Base-by-base conservation (phyloP, 192 early-diverging fungal species). In the Entophlyctis luteolus region DNA sequence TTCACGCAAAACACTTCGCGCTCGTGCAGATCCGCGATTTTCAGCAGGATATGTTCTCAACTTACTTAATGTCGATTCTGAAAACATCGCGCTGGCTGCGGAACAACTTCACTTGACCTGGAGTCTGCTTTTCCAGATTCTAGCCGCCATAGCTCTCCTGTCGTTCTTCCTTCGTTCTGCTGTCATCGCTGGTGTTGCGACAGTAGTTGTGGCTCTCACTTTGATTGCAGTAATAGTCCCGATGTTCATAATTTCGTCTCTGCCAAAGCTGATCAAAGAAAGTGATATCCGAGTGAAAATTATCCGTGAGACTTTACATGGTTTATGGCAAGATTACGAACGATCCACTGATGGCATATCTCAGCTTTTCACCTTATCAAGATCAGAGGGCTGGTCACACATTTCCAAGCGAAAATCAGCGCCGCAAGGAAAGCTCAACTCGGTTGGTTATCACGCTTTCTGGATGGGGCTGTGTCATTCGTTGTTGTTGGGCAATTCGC, bases 361-460 rank as follows among this genome's bases (percentile, higher is more conserved):
- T n/a, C 34, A 72, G 71, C 62, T 4, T 74, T 75, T 45, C 60
- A 35, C 3, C 38, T 75, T 22, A 42, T 77, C 60, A 77, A 77
- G 48, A 45, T 71, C 18, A 32, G 60, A 3, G 14, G 18, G 28
- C 31, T 59, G 28, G 63, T 39, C 12, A 22, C 14, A 1, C 32
- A 52, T 5, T 76, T 75, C 45, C n/a, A 70, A 23, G 2, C 3
- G 3, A 48, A 48, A 34, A 56, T 76, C 12, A 16, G 35, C n/a
- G 42, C 12, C 16, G 47, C 37, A 14, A 45, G 74, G n/a, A 18
- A 32, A 3, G 27, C 23, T 6, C 74, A 76, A 32, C 42, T 76
- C 6, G 18, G 38, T 12, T 50, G 60, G 45, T 32, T 76, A 32
- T 46, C 27, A 36, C 10, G 8, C 5, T 29, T 45, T n/a, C 36